Conservation (phyloP, 1,139 yeast genomes). For the Suhomyces wounanorum region DNA sequence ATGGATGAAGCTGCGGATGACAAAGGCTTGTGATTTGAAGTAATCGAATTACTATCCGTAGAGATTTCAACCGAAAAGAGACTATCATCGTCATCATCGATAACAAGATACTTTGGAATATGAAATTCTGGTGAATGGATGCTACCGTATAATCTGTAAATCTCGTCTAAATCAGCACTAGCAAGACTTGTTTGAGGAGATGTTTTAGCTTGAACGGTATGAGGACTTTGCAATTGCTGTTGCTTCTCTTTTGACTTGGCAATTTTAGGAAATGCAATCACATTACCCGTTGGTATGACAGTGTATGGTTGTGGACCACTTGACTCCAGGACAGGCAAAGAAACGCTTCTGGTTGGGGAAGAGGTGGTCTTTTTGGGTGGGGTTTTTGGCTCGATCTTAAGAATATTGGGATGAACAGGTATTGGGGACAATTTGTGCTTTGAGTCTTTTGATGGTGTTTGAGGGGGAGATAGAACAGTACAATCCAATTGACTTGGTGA, state of each 20-base stretch:
- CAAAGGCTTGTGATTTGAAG: conserved; percentile 2
- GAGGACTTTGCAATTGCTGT: background rate
- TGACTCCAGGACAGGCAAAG: background rate
- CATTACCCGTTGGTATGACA: conserved; percentile 1
- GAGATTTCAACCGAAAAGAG: conserved; percentile 22
- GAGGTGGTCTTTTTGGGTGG: background rate
- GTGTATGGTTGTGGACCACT: conserved; percentile 1
- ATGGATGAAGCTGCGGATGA: conserved; percentile 9
- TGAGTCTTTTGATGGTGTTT: background rate
- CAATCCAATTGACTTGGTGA: conserved; percentile 5
- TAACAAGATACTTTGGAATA: conserved; percentile 15
- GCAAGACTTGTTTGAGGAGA: conserved; percentile 9
- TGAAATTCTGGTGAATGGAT: conserved; percentile 5
- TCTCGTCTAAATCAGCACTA: conserved; percentile 8
- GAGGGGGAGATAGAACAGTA: conserved; percentile 2
- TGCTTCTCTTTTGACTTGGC: background rate
- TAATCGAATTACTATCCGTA: conserved; percentile 1
- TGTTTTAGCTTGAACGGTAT: background rate
- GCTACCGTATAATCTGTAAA: conserved; percentile 6
- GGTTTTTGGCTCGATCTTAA: background rate
- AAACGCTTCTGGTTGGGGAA: background rate
- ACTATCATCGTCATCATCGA: conserved; percentile 26
- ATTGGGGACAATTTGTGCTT: background rate
- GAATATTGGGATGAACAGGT: background rate
- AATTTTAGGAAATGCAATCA: conserved; percentile 6